phyloP scores from a whole-genome alignment of 345 rosid species.

The Ailanthus altissimus region DNA sequence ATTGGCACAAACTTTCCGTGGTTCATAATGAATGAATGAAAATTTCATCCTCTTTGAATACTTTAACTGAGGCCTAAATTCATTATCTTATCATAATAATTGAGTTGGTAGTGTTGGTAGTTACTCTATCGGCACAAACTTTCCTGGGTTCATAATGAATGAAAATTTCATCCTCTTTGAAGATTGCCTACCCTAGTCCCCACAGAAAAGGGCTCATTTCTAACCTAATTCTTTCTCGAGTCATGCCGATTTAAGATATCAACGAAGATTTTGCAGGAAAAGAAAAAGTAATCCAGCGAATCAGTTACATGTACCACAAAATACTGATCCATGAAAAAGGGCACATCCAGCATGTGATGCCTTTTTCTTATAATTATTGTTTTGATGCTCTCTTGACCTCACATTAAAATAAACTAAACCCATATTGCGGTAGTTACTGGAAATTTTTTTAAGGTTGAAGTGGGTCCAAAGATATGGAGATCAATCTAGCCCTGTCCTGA shows the following conservation, averaged over 20 bases:
- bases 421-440: constrained; percentile 15
- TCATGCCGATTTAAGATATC: constrained; percentile 16
- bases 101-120: constrained; percentile 19
- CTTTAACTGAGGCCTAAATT: too few species aligned
- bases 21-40: not conserved
- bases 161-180: not conserved
- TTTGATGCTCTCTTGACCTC: too few species aligned
- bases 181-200: not conserved
- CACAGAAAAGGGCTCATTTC: not conserved
- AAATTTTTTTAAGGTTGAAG: not conserved
- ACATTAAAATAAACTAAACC: not conserved
- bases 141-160: not conserved
- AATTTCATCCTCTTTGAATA: not conserved
- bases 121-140: constrained; percentile 19
- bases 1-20: constrained; percentile 22
- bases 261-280: not conserved
- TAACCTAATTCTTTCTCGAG: not conserved
- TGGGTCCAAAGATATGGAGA: constrained; percentile 24
- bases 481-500: not conserved
- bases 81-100: constrained; percentile 32
- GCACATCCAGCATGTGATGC: not conserved
- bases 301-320: not conserved
- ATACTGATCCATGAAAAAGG: not conserved
- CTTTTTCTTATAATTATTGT: too few species aligned
- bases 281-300: not conserved